These are phyloP conservation scores for Przewalskia tangutica DNA, from an alignment of 257 asterid genomes.

Conservation along the genomic window DNA sequence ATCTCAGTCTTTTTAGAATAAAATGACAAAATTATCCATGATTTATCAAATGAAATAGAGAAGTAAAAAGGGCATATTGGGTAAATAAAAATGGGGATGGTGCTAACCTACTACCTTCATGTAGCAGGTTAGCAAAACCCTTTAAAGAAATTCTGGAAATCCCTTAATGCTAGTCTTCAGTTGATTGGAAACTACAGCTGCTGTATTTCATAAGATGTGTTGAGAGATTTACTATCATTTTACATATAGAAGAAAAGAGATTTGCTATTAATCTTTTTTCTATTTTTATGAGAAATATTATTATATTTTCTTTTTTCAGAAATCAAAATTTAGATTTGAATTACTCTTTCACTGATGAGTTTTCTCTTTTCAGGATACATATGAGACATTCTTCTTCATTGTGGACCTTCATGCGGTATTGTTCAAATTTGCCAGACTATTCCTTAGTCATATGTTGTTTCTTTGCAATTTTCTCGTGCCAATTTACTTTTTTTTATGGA, in stretches of 20 bases:
- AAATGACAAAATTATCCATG: no score
- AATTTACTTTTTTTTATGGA: neutral
- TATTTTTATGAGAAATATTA: neutral
- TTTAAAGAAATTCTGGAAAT: neutral
- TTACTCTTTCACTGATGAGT: neutral
- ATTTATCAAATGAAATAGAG: no score
- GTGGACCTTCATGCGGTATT: slow-evolving; percentile 99
- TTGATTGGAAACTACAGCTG: neutral
- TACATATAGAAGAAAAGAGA: neutral
- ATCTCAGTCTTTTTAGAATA: no score
- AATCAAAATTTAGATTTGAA: neutral
- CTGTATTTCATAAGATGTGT: neutral
- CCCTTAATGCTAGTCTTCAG: neutral
- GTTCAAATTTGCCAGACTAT: neutral
- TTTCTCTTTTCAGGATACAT: slow-evolving; percentile 60
- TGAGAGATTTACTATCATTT: neutral
- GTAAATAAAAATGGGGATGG: no score
- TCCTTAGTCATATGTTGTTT: slow-evolving; percentile 4
- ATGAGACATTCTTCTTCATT: slow-evolving; percentile 84
- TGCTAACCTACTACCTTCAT: no score
- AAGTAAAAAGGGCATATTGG: no score
- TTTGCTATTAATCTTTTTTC: neutral
- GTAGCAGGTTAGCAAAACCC: no score
- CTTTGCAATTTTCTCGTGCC: neutral
- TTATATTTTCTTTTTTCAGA: neutral